Evolutionary conservation across 176 grass and related monocot species (phyloP).

Genomic region (Urochloa ruziziensis): DNA sequence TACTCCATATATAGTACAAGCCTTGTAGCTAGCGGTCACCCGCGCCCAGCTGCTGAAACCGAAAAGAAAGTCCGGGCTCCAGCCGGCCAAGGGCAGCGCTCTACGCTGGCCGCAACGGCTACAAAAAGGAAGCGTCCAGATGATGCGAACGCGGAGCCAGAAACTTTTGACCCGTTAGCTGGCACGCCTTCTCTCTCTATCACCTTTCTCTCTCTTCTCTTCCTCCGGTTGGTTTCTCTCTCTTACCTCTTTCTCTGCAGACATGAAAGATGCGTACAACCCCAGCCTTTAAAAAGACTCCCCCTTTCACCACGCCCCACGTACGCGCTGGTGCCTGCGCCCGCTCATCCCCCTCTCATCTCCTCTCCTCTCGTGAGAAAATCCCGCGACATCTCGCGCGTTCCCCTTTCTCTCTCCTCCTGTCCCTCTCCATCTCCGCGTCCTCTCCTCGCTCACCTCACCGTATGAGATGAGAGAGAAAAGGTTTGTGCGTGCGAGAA

Average conservation of each 20-base stretch:
- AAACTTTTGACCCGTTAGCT: conserved; percentile 14
- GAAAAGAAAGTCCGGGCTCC: no score
- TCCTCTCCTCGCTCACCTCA: no score
- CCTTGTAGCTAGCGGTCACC: no score
- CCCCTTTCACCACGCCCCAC: conserved; percentile 14
- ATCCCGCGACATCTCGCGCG: not conserved
- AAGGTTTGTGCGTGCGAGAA: not conserved
- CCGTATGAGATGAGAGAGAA: not conserved
- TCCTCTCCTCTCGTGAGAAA: not conserved
- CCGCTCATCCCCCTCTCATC: not conserved
- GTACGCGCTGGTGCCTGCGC: no score
- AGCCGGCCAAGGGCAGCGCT: no score
- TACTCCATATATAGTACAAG: no score
- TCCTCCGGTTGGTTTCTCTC: not conserved
- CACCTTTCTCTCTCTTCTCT: not conserved
- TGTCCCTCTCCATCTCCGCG: not conserved
- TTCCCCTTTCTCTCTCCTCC: not conserved
- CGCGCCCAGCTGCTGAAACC: no score
- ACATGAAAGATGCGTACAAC: conserved; percentile 17
- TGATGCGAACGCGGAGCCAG: not conserved
- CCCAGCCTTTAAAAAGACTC: conserved; percentile 31
- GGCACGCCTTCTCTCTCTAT: not conserved
- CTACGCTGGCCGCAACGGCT: not conserved
- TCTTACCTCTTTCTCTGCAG: not conserved
- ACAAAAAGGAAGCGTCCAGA: not conserved